phyloP scores from a whole-genome alignment of 2,329 filamentous ascomycete genomes.

The Colletotrichum somersetense region DNA sequence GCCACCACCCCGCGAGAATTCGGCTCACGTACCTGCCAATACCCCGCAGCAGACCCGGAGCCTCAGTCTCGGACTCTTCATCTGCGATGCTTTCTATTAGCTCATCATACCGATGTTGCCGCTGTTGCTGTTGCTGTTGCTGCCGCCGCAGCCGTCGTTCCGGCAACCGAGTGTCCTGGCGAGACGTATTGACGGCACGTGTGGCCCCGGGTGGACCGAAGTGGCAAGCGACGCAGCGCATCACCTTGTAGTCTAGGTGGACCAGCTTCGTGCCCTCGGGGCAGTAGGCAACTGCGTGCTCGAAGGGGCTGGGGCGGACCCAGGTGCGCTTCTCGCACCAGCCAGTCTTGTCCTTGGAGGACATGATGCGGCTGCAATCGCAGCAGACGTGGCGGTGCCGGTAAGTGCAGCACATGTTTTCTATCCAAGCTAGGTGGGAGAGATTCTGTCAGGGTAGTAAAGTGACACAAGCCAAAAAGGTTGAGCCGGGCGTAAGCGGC shows the following conservation, averaged over 20 bases:
- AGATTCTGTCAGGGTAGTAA: background rate
- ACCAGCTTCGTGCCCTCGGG: background rate
- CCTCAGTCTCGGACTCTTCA: background rate
- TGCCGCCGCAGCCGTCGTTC: background rate
- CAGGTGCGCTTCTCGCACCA: background rate
- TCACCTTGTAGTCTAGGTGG: background rate
- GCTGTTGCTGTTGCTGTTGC: background rate
- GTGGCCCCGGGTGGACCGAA: background rate
- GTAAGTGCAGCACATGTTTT: conserved; percentile 2
- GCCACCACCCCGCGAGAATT: background rate
- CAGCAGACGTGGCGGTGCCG: conserved; percentile 7
- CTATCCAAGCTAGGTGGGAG: too few relatives aligned
- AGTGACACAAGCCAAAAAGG: background rate
- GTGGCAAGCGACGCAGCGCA: background rate
- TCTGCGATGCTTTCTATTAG: background rate
- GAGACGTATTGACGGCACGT: background rate
- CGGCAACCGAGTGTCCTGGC: background rate
- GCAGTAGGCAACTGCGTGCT: background rate
- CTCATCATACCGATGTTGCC: background rate
- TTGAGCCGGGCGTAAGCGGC: background rate
- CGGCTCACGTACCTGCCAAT: background rate
- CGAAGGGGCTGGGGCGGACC: background rate
- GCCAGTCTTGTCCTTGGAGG: background rate
- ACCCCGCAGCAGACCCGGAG: background rate
- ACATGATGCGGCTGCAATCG: background rate